A percentile compares a stretch with the other conserved stretches of the same genome.
Conservation (phyloP, 768 basidiomycete genomes). For the Harrya chromipes region DNA sequence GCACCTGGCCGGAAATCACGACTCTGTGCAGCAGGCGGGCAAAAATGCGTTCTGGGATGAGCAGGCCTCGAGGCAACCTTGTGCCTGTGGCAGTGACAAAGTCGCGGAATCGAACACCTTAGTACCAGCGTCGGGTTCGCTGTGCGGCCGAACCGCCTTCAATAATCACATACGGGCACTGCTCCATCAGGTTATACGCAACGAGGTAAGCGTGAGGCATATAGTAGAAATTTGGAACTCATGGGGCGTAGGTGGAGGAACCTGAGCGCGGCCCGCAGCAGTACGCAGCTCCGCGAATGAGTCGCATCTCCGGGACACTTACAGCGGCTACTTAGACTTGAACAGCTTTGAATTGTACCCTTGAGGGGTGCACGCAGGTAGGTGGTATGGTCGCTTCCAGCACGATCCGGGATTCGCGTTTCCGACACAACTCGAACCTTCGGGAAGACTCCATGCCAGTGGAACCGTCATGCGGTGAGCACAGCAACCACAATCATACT, state of each 20-base stretch:
- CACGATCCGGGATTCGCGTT: no score
- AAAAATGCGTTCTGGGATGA: not conserved
- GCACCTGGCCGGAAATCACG: not conserved
- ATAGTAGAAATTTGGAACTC: conserved; percentile 6
- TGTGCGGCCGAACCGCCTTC: conserved; percentile 9
- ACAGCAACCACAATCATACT: no score
- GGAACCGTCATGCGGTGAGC: no score
- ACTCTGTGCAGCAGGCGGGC: not conserved
- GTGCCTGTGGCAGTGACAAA: conserved; percentile 22
- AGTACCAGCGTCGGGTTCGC: conserved; percentile 9
- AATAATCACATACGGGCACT: conserved; percentile 8
- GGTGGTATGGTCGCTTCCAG: no score
- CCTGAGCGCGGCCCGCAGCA: no score
- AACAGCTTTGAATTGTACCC: no score
- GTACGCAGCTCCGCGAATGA: not conserved
- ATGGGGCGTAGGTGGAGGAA: not conserved
- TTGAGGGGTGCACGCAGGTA: no score
- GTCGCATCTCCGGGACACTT: not conserved
- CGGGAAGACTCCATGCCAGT: no score
- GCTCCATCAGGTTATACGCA: conserved; percentile 7
- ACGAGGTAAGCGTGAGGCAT: conserved; percentile 24
- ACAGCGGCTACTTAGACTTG: no score
- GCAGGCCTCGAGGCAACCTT: conserved; percentile 29
- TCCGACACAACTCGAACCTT: no score
- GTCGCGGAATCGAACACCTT: not conserved